Conservation (phyloP, 345 rosid species). For the Erysimum cheiranthoides region DNA sequence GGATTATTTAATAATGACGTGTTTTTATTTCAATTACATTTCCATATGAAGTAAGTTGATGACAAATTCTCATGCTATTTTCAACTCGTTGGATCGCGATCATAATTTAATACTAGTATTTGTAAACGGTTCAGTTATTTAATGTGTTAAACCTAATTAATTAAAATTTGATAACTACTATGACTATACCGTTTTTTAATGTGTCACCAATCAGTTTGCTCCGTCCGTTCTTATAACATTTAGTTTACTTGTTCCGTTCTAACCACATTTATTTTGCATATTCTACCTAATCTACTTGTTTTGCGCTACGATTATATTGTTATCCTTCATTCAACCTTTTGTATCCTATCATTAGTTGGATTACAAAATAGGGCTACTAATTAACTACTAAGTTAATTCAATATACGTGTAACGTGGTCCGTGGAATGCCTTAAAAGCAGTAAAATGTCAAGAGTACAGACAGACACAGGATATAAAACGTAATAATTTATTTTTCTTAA, state of each 20-base stretch:
- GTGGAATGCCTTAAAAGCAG: conserved; percentile 17
- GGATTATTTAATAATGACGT: conserved; percentile 6
- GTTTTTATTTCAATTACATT: neutral
- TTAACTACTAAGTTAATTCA: neutral
- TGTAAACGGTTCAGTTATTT: neutral
- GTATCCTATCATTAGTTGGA: neutral
- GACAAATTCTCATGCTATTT: conserved; percentile 8
- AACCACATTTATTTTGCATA: neutral
- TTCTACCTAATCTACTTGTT: neutral
- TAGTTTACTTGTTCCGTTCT: too few species aligned
- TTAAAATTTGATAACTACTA: neutral
- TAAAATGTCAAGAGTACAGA: conserved; percentile 23
- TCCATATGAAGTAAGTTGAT: conserved; percentile 32
- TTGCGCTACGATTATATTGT: neutral
- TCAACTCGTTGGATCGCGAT: conserved; percentile 23
- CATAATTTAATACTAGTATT: neutral
- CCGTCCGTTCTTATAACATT: too few species aligned
- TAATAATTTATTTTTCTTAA: neutral
- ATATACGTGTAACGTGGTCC: too few species aligned
- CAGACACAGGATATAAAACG: neutral
- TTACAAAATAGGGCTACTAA: conserved; percentile 8
- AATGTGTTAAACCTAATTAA: neutral
- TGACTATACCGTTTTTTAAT: neutral
- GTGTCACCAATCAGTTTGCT: neutral
- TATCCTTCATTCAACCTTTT: neutral